Conservation (phyloP, 1,139 yeast species). For the Hansenula anomala region DNA sequence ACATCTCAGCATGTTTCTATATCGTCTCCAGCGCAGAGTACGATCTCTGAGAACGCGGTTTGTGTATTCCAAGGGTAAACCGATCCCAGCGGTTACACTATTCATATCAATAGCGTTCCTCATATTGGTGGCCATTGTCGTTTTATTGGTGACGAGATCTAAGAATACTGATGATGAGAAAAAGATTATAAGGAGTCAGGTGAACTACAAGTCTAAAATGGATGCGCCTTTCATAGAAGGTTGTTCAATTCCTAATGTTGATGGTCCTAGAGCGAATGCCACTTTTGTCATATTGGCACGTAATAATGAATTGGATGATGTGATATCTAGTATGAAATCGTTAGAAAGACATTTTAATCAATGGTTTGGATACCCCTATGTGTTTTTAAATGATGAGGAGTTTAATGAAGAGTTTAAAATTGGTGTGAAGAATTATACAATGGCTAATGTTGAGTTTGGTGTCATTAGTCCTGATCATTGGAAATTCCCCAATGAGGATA, state of each 20-base stretch:
- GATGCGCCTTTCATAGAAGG: slow-evolving; percentile 43
- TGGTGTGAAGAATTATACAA: slow-evolving; percentile 43
- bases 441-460: slow-evolving; percentile 54
- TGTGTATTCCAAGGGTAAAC: too few relatives aligned
- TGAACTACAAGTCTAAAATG: slow-evolving; percentile 6
- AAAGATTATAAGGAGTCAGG: background rate
- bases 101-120: too few relatives aligned
- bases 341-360: slow-evolving; percentile 85
- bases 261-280: slow-evolving; percentile 50
- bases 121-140: too few relatives aligned
- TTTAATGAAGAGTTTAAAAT: slow-evolving; percentile 60
- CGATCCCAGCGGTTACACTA: too few relatives aligned
- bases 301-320: slow-evolving; percentile 68
- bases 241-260: slow-evolving; percentile 27
- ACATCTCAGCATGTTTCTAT: too few relatives aligned
- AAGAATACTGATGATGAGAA: background rate
- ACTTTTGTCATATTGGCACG: slow-evolving; percentile 81
- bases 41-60: too few relatives aligned
- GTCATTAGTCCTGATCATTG: slow-evolving; percentile 23
- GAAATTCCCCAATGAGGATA: slow-evolving; percentile 25
- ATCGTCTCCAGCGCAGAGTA: too few relatives aligned
- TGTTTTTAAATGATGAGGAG: slow-evolving; percentile 74
- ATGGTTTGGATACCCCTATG: slow-evolving; percentile 89
- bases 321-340: slow-evolving; percentile 60
- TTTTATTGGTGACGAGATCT: too few relatives aligned